phyloP scores from a whole-genome alignment of 345 rosid species.

The Pelargonium nanum region DNA sequence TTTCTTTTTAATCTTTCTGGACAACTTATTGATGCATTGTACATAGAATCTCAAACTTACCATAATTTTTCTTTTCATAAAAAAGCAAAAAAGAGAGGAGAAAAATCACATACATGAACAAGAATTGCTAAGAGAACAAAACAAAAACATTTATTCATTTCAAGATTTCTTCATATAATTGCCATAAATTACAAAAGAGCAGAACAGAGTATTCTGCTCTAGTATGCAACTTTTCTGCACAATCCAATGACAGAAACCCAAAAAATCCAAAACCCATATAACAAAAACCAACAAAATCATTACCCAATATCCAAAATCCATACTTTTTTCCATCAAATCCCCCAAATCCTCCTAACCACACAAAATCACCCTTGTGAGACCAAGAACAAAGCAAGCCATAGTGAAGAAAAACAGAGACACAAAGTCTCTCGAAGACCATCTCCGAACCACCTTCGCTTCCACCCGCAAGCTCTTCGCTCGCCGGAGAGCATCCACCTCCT shows the following conservation, averaged over 20 bases:
- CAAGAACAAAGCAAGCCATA: slow-evolving; percentile 67
- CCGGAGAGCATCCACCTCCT: slow-evolving; percentile 85
- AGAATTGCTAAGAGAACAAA: too few species aligned
- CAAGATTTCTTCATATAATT: not conserved
- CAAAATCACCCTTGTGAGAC: slow-evolving; percentile 56
- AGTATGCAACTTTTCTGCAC: not conserved
- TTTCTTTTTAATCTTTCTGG: too few species aligned
- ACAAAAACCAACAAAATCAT: too few species aligned
- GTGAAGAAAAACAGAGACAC: slow-evolving; percentile 68
- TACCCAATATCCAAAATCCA: slow-evolving; percentile 5
- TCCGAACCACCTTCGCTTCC: slow-evolving; percentile 49
- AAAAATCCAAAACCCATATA: not conserved
- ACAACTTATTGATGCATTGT: too few species aligned
- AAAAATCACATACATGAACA: too few species aligned
- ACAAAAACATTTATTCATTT: too few species aligned
- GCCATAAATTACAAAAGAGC: not conserved
- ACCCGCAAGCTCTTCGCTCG: slow-evolving; percentile 91
- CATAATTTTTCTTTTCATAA: too few species aligned
- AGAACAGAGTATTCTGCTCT: not conserved
- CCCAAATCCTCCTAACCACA: slow-evolving; percentile 29
- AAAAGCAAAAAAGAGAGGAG: too few species aligned
- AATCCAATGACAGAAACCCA: not conserved
- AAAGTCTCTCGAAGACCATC: slow-evolving; percentile 79
- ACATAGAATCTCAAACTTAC: too few species aligned
- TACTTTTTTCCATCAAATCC: not conserved